phyloP scores from a whole-genome alignment of 202 grass and related monocot genomes.

The Setaria italica region DNA sequence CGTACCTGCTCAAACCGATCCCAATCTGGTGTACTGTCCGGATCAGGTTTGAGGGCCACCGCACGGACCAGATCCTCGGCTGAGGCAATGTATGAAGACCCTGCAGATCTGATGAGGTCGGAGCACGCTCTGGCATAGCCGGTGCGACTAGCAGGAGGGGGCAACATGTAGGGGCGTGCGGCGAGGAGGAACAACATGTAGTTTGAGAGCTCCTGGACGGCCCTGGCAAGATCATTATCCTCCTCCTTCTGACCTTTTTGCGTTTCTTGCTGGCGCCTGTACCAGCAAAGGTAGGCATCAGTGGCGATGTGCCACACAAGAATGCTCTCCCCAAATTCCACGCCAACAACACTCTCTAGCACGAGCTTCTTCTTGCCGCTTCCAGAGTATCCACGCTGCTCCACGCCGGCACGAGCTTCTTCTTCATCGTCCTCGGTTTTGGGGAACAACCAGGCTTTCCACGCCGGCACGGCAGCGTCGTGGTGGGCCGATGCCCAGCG shows the following conservation, averaged over 20 bases:
- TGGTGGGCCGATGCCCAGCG: not conserved
- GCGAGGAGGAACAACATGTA: not conserved
- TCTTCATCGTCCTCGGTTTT: too few species aligned
- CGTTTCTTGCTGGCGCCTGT: too few species aligned
- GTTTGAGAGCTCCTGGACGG: not conserved
- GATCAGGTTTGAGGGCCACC: too few species aligned
- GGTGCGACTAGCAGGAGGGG: not conserved
- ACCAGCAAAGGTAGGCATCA: not conserved
- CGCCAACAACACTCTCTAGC: not conserved
- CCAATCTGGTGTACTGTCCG: too few species aligned
- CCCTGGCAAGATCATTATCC: too few species aligned
- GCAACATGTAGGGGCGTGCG: not conserved
- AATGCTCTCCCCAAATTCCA: not conserved
- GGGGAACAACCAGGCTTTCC: too few species aligned
- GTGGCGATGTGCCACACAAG: slow-evolving; percentile 3
- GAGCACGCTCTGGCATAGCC: not conserved
- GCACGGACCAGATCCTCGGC: too few species aligned
- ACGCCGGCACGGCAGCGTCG: too few species aligned
- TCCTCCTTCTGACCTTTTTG: not conserved
- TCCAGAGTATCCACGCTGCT: too few species aligned
- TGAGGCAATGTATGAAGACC: too few species aligned
- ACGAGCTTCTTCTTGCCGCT: not conserved
- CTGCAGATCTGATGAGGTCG: not conserved
- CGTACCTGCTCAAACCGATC: too few species aligned
- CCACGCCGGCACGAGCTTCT: too few species aligned